phyloP scores from a whole-genome alignment of 2,329 filamentous ascomycete species.

The Rhynchosporium graminicola region DNA sequence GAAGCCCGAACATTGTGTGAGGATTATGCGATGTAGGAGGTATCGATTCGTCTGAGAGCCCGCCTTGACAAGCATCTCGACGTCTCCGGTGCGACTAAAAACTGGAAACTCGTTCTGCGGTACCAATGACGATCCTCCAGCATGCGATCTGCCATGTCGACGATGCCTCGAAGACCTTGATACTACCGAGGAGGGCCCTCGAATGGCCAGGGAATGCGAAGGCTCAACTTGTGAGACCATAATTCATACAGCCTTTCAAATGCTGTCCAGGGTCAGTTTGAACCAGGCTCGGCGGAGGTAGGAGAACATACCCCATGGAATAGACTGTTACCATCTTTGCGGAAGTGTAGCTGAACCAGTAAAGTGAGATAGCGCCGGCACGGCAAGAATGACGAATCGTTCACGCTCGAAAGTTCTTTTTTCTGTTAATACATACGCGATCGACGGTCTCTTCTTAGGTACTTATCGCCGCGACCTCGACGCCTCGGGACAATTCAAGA shows the following conservation, averaged over 20 bases:
- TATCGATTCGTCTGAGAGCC: constrained; percentile 78
- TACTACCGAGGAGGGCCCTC: constrained; percentile 62
- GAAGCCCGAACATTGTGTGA: constrained; percentile 89
- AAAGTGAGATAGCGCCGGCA: background rate
- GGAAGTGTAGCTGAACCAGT: constrained; percentile 3
- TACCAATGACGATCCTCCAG: constrained; percentile 67
- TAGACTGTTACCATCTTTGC: constrained; percentile 21
- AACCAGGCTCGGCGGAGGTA: constrained; percentile 7
- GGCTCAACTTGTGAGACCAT: constrained; percentile 60
- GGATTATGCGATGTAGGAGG: constrained; percentile 81
- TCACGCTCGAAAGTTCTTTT: constrained; percentile 17
- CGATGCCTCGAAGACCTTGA: constrained; percentile 59
- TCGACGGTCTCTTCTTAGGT: constrained; percentile 8
- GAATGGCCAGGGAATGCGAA: constrained; percentile 56
- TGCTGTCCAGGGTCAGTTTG: constrained; percentile 11
- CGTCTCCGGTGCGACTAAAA: constrained; percentile 87
- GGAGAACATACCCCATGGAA: constrained; percentile 17
- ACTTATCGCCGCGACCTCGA: constrained; percentile 10
- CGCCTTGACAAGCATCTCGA: constrained; percentile 79
- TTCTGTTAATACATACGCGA: constrained; percentile 10
- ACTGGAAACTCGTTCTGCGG: constrained; percentile 90
- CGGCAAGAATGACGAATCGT: background rate
- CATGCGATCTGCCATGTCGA: constrained; percentile 79
- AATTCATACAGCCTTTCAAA: constrained; percentile 20
- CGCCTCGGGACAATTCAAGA: constrained; percentile 8